phyloP scores from a whole-genome alignment of 805 yeast species.

The Pichia exigua region DNA sequence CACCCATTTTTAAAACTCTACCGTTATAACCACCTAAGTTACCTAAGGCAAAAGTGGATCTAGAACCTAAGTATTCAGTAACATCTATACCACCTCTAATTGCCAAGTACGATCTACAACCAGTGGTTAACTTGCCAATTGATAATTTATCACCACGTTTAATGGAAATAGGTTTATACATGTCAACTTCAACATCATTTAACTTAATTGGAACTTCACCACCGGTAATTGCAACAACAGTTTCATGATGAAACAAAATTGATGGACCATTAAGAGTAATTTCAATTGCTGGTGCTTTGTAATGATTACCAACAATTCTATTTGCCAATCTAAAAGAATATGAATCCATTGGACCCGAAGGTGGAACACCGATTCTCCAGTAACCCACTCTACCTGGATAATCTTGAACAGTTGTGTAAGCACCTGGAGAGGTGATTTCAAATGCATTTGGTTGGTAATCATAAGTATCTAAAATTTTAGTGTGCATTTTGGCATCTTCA shows the following conservation, averaged over 20 bases:
- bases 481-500: slow-evolving; percentile 72
- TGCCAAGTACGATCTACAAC: slow-evolving; percentile 87
- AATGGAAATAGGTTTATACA: slow-evolving; percentile 68
- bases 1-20: slow-evolving; percentile 84
- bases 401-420: slow-evolving; percentile 94
- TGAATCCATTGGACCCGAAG: slow-evolving; percentile 97
- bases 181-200: slow-evolving; percentile 47
- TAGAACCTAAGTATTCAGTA: slow-evolving; percentile 88
- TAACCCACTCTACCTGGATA: slow-evolving; percentile 83
- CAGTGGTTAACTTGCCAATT: slow-evolving; percentile 74
- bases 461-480: slow-evolving; percentile 79
- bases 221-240: slow-evolving; percentile 80
- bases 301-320: slow-evolving; percentile 80
- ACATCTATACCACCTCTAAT: slow-evolving; percentile 92
- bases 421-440: slow-evolving; percentile 84
- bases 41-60: slow-evolving; percentile 93
- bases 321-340: slow-evolving; percentile 87
- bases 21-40: slow-evolving; percentile 93
- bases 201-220: slow-evolving; percentile 65
- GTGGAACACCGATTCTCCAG: slow-evolving; percentile 95
- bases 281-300: slow-evolving; percentile 82
- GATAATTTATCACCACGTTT: slow-evolving; percentile 67
- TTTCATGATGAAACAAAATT: slow-evolving; percentile 71
- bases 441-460: slow-evolving; percentile 76
- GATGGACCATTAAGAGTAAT: slow-evolving; percentile 84